phyloP scores from a whole-genome alignment of 106 monocot species.

The Xerophyta viscosa region DNA sequence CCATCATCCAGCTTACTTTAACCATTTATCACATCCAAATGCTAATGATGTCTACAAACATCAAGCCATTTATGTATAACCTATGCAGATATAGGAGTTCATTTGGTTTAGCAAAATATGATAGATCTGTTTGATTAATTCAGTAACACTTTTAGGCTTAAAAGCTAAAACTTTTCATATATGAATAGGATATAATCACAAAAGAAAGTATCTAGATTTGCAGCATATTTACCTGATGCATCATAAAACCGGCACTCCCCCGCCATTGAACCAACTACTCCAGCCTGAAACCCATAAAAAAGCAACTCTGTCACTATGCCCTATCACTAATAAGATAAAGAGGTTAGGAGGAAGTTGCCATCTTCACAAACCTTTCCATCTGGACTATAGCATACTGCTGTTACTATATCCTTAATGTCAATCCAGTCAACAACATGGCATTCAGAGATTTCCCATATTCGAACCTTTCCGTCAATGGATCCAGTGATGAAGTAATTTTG shows the following conservation, averaged over 20 bases:
- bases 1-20: too few relatives aligned
- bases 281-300: constrained; percentile 25
- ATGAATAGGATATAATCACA: neutral
- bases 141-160: too few relatives aligned
- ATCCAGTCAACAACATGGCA: constrained; percentile 63
- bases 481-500: constrained; percentile 57
- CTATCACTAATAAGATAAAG: too few relatives aligned
- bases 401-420: constrained; percentile 50
- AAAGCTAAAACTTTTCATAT: too few relatives aligned
- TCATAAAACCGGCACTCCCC: constrained; percentile 63
- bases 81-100: too few relatives aligned
- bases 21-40: too few relatives aligned
- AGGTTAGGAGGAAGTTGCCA: too few relatives aligned
- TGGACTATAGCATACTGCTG: constrained; percentile 50
- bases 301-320: too few relatives aligned
- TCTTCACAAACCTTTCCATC: constrained; percentile 74
- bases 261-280: constrained; percentile 51
- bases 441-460: constrained; percentile 57
- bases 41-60: too few relatives aligned
- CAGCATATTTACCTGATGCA: constrained; percentile 34
- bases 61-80: too few relatives aligned
- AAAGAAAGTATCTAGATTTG: neutral
- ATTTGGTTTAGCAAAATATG: too few relatives aligned
- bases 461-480: constrained; percentile 64
- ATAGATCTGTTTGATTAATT: too few relatives aligned